Base-by-base conservation (phyloP, 2,329 filamentous ascomycete genomes). In the Colletotrichum coccodes region DNA sequence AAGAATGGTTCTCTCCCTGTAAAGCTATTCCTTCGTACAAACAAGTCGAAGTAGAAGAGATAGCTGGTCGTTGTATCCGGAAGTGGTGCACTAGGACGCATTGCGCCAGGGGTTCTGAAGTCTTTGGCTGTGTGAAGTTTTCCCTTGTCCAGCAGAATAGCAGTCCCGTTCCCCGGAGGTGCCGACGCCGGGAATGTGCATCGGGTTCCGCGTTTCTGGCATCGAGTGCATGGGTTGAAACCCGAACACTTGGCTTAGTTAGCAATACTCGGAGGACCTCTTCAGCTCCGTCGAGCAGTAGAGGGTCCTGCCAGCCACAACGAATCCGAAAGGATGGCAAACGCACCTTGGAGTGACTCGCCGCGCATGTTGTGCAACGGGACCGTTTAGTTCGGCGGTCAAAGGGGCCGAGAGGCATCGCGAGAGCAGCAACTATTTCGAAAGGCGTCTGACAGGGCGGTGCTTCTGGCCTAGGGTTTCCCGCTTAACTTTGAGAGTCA, bases 271-370 rank as follows among this genome's bases (percentile, higher is more conserved):
- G 11, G 6, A 6, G 7, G 8, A 8, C 30, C 9, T 3, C 14
- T 36, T 8, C 6, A 8, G 6, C 49, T 16, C 32, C 3, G 49
- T 6, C 21, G 2, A 6, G 11, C 23, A 52, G 12, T 4, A n/a
- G 4, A 32, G n/a, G 18, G 7, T 18, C 16, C 5, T n/a, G 32
- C 28, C 32, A 58, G n/a, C 26, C 23, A 23, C 42, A 16, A 23
- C n/a, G 7, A 30, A 18, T 56, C 26, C 16, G 26, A 7, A 38
- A 23, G 7, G 44, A 44, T 14, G 50, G 47, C 3, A 18, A 11
- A 47, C 72, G 9, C 52, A 77, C 79, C 71, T 80, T 80, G 9
- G 80, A 72, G 64, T 81, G 79, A 57, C 78, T 78, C 28, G 64
- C 54, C 3, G 73, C 72, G 49, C 79, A 81, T 5, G 71, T 60